phyloP scores from a whole-genome alignment of 768 basidiomycete species.

The Rhodotorula diobovata region DNA sequence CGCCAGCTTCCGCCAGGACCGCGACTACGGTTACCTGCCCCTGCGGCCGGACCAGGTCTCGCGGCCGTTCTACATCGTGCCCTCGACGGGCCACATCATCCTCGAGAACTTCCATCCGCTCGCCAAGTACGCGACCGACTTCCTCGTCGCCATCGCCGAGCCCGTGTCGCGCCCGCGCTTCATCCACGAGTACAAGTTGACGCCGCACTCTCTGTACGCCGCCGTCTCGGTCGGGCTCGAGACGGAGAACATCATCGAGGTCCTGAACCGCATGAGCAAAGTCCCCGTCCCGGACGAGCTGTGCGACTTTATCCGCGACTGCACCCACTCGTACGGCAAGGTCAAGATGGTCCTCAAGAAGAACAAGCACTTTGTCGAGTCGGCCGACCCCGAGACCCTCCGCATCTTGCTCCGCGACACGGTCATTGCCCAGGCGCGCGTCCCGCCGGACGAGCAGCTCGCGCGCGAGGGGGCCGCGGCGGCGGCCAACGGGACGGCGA shows the following conservation, averaged over 20 bases:
- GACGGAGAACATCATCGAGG: slow-evolving; percentile 97
- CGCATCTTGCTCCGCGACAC: slow-evolving; percentile 80
- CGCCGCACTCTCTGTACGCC: slow-evolving; percentile 94
- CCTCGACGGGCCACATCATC: slow-evolving; percentile 73
- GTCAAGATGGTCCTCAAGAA: slow-evolving; percentile 96
- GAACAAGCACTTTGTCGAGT: slow-evolving; percentile 96
- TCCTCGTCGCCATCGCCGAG: slow-evolving; percentile 94
- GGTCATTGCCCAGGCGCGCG: slow-evolving; percentile 75
- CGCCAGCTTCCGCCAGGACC: slow-evolving; percentile 24
- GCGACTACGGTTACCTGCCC: slow-evolving; percentile 76
- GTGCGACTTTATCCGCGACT: slow-evolving; percentile 78
- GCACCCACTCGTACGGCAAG: slow-evolving; percentile 94
- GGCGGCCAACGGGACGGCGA: slow-evolving; percentile 24
- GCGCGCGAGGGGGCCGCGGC: background rate
- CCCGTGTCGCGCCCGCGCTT: slow-evolving; percentile 98
- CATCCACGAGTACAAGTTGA: slow-evolving; percentile 98
- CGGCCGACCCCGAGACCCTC: slow-evolving; percentile 86
- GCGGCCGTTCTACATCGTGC: slow-evolving; percentile 93
- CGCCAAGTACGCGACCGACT: slow-evolving; percentile 96
- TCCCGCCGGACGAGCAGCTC: slow-evolving; percentile 47
- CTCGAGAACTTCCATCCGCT: slow-evolving; percentile 97
- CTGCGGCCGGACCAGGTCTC: slow-evolving; percentile 86
- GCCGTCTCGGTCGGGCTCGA: slow-evolving; percentile 97
- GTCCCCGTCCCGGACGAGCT: slow-evolving; percentile 85
- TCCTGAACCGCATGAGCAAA: slow-evolving; percentile 53